These are phyloP conservation scores for Phialocephala subalpina DNA, from an alignment of 2,329 filamentous ascomycete species.

Conservation along the genomic window DNA sequence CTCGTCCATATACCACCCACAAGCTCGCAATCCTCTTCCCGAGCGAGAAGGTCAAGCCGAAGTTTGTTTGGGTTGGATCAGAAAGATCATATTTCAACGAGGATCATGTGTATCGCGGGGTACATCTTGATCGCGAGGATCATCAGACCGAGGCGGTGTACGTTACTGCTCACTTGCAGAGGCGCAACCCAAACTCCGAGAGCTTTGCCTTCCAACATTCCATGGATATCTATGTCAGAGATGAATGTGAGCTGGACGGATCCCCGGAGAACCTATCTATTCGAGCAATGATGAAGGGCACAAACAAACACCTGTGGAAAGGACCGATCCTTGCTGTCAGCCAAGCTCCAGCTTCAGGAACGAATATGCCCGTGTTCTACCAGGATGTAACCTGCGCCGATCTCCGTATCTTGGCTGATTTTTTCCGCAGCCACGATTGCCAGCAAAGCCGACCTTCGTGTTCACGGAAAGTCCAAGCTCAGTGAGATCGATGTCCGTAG, in stretches of 20 bases:
- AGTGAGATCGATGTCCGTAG: background rate
- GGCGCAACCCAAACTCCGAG: background rate
- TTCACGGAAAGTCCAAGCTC: constrained; percentile 6
- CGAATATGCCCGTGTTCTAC: background rate
- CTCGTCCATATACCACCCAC: background rate
- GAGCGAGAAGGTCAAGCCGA: background rate
- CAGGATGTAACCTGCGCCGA: constrained; percentile 1
- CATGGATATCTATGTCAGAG: background rate
- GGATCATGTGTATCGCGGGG: background rate
- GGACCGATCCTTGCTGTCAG: constrained; percentile 5
- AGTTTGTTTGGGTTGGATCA: background rate
- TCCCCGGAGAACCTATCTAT: constrained; percentile 5
- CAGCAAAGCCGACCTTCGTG: background rate
- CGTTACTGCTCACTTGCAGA: background rate
- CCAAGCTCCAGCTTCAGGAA: background rate
- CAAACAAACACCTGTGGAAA: constrained; percentile 1
- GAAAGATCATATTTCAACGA: background rate
- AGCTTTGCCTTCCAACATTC: background rate
- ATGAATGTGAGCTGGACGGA: background rate
- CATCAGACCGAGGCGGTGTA: background rate
- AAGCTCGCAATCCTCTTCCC: constrained; percentile 13
- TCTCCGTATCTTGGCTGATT: constrained; percentile 1
- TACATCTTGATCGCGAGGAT: background rate
- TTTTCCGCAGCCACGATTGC: background rate
- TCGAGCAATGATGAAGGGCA: background rate